Base-by-base conservation (phyloP, 2,329 filamentous ascomycete species). In the Hypoxylon sp. region DNA sequence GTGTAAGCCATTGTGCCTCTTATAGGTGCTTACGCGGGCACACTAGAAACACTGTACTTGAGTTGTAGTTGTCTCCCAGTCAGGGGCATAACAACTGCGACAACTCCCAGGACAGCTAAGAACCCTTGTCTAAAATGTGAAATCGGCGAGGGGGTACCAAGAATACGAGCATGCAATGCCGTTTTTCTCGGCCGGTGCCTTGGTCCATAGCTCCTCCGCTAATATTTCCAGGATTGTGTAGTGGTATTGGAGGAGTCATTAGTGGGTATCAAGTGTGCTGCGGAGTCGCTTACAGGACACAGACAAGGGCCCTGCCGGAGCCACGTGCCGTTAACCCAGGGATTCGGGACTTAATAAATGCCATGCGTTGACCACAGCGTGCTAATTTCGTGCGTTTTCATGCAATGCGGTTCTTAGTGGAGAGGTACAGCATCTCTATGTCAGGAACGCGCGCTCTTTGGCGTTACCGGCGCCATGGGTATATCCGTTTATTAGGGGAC, bases 271-370 rank as follows among this genome's bases (percentile, higher is more conserved):
- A 5, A 27, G 25, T 4, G 5, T 27, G 25, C 25, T 27, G 25
- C 25, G 25, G 25, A 27, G 25, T 7, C 20, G 22, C 30, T 51
- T 57, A 17, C 20, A 31, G 35, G 27, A 37, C 30, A 5, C 10
- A 14, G 33, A 37, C 33, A 13, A 37, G 33, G 33, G 17, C 17
- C 35, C 48, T 42, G n/a, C 35, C 50, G n/a, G 14, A 40, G 20
- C 60, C 60, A 64, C 61, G 60, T 61, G 65, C 61, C 49, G 51
- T n/a, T 42, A 33, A 56, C 25, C 46, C 35, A 48, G 40, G 25
- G 35, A 44, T 25, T 68, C 22, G 14, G 40, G 17, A 37, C n/a
- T 25, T 17, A 1, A 25, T 17, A 22, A 17, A 37, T 42, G 20
- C 55, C 31, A 20, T 46, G 35, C 22, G 33, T 49, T n/a, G 31